Base-by-base conservation (phyloP, 116 monocot genomes). In the Zostera marina region DNA sequence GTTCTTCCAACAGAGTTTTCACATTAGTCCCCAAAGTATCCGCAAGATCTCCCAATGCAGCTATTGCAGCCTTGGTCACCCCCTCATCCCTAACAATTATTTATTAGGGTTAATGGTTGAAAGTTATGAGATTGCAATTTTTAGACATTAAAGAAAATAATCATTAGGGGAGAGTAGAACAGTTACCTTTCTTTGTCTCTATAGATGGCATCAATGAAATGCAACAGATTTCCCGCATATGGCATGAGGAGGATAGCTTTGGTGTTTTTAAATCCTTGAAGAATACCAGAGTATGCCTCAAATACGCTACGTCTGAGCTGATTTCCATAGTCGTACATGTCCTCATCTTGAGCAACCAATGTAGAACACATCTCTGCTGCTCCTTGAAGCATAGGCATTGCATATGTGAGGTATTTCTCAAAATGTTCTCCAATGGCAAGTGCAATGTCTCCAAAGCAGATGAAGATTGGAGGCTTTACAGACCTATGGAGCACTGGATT, bases 1-100 rank as follows among this genome's bases (percentile, higher is more conserved):
- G 66, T 49, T 71, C 76, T 46, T 70, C 79, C 17, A 91, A 77
- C 40, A 91, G 70, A 9, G 72, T 20, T 56, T 74, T 85, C n/a
- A 69, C 69, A 60, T 77, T 79, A 43, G 77, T 72, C 1, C 91
- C 91, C 14, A 85, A 79, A 2, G 85, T 64, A 57, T 91, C 85
- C 0, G 91, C 91, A 42, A 91, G 76, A 49, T 91, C 91, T 0
- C 91, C 91, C 59, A 91, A 72, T 15, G 77, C 79, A 53, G 85
- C 91, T 59, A 85, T 77, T 38, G 85, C 91, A 66, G 91, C 79
- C 66, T 77, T 91, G 5, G 85, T 85, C 21, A 85, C 85, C n/a
- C 47, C 77, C 38, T 85, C 85, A 66, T 85, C 85, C 85, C 91
- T 85, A 45, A 5, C 32, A 32, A 32, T 32, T 32, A 32, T n/a